These are phyloP conservation scores for Metroxylon sagu DNA, from an alignment of 176 grass and related monocot genomes.

Conservation along the genomic window DNA sequence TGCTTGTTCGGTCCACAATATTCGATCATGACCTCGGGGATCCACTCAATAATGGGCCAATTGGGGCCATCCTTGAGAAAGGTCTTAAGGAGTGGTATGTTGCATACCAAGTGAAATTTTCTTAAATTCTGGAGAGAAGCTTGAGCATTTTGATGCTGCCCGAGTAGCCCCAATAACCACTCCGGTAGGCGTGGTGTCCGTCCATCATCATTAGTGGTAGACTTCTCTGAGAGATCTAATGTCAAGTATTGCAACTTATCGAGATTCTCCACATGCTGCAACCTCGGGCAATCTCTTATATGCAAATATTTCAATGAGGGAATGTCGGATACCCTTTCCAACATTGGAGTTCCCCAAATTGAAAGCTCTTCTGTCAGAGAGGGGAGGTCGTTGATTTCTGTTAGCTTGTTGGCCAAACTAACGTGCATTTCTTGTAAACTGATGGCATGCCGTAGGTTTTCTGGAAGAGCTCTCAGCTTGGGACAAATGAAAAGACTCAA, in stretches of 20 bases:
- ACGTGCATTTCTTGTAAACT: conserved; percentile 33
- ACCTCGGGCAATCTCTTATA: conserved; percentile 50
- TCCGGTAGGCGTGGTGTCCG: conserved; percentile 56
- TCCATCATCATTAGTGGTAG: no score
- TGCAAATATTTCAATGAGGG: conserved; percentile 27
- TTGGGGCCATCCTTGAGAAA: no score
- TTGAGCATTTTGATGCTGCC: no score
- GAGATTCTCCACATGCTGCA: conserved; percentile 9
- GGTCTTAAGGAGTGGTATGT: conserved; percentile 5
- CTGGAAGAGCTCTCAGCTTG: no score
- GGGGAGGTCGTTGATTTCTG: neutral
- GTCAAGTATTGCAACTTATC: no score
- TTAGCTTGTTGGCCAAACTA: conserved; percentile 25
- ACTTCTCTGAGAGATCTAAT: neutral
- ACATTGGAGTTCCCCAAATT: no score
- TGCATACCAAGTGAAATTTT: conserved; percentile 50
- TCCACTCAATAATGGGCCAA: no score
- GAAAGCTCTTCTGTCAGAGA: no score
- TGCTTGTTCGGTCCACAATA: no score
- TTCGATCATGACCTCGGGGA: no score
- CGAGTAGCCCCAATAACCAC: conserved; percentile 28
- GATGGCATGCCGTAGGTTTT: conserved; percentile 4
- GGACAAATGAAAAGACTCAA: no score
- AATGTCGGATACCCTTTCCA: no score
- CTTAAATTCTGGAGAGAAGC: conserved; percentile 4